Conservation (phyloP, 2,329 filamentous ascomycete genomes). For the Trichoderma sp. region DNA sequence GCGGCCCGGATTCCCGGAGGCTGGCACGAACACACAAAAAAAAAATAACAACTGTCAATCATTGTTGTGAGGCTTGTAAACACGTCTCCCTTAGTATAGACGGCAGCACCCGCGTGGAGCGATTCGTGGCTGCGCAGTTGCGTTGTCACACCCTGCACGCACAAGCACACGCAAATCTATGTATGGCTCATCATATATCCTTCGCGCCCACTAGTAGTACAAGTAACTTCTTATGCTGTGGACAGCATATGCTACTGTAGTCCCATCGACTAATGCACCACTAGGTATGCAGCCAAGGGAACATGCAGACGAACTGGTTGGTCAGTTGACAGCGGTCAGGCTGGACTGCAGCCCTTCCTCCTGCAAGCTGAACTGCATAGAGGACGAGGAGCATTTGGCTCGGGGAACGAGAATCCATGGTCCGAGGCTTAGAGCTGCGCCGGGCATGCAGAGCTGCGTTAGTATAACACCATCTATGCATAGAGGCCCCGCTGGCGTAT, state of each 20-base stretch:
- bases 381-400: not conserved
- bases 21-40: not conserved
- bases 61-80: not conserved
- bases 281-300: not conserved
- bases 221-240: not conserved
- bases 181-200: not conserved
- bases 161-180: not conserved
- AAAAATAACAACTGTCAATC: not conserved
- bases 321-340: not conserved
- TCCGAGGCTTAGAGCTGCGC: not conserved
- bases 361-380: not conserved
- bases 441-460: not conserved
- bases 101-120: constrained; percentile 9
- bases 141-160: not conserved
- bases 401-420: not conserved
- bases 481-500: not conserved
- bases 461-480: not conserved
- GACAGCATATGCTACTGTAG: not conserved
- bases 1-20: constrained; percentile 17
- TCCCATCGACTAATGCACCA: not conserved
- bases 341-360: not conserved
- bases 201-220: not conserved
- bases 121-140: not conserved
- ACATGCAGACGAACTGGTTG: not conserved
- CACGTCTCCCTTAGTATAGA: not conserved